Conservation (phyloP, 2,329 filamentous ascomycete species). For the Trichoderma atroviride region DNA sequence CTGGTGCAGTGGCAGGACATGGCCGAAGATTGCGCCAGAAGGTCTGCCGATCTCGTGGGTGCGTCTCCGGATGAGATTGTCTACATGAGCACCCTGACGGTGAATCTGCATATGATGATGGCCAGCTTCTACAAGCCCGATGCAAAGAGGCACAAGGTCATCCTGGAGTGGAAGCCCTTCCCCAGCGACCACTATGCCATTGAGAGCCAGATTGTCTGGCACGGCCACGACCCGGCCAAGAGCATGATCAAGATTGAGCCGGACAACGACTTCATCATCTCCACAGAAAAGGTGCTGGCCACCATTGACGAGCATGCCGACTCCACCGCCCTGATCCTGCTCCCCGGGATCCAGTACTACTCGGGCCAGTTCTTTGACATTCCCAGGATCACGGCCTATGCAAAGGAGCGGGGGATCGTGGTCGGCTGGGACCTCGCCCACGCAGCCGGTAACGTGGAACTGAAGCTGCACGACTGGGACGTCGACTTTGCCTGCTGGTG, state of each 20-base stretch:
- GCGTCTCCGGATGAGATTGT: slow-evolving; percentile 74
- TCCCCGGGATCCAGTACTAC: slow-evolving; percentile 91
- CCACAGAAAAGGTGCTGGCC: slow-evolving; percentile 70
- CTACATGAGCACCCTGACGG: slow-evolving; percentile 85
- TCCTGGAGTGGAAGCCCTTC: slow-evolving; percentile 88
- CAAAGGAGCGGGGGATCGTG: slow-evolving; percentile 68
- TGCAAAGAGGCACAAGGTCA: slow-evolving; percentile 69
- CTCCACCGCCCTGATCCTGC: slow-evolving; percentile 72
- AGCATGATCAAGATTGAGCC: slow-evolving; percentile 77
- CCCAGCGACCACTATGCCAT: slow-evolving; percentile 86
- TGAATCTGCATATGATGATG: slow-evolving; percentile 80
- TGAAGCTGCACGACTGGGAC: slow-evolving; percentile 82
- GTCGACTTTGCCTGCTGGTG: slow-evolving; percentile 94
- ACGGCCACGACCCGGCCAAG: slow-evolving; percentile 65
- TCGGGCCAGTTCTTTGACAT: slow-evolving; percentile 90
- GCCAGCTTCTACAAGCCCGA: slow-evolving; percentile 80
- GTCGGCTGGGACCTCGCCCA: slow-evolving; percentile 91
- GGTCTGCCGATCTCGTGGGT: slow-evolving; percentile 75
- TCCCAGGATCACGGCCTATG: slow-evolving; percentile 73
- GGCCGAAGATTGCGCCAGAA: slow-evolving; percentile 70
- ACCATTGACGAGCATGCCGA: slow-evolving; percentile 75
- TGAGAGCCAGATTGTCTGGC: slow-evolving; percentile 75
- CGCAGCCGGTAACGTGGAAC: slow-evolving; percentile 79
- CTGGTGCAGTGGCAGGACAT: slow-evolving; percentile 76
- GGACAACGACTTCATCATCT: slow-evolving; percentile 60